phyloP scores from a whole-genome alignment of 768 basidiomycete genomes.

The Mycena capillaripes region DNA sequence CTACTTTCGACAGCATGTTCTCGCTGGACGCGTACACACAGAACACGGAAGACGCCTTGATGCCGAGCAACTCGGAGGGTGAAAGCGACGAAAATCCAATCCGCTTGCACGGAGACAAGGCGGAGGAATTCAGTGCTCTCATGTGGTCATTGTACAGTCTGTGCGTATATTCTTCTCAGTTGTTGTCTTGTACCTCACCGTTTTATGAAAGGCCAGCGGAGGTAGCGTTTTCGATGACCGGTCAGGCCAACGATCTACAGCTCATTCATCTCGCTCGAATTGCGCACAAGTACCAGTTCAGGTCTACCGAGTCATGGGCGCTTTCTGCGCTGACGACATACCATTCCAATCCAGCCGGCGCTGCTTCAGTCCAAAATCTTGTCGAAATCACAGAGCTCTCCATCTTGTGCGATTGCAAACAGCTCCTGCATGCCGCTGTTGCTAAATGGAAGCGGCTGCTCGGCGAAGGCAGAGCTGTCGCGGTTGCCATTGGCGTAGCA shows the following conservation, averaged over 20 bases:
- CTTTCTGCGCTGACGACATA: slow-evolving; percentile 55
- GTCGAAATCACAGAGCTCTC: slow-evolving; percentile 66
- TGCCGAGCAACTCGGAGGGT: slow-evolving; percentile 53
- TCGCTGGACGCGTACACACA: slow-evolving; percentile 52
- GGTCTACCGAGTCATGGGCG: slow-evolving; percentile 64
- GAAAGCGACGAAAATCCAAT: slow-evolving; percentile 66
- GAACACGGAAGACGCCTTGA: slow-evolving; percentile 38
- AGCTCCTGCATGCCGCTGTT: slow-evolving; percentile 58
- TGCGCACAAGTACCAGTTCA: slow-evolving; percentile 71
- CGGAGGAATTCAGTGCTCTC: slow-evolving; percentile 64
- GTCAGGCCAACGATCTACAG: slow-evolving; percentile 55
- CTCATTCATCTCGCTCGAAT: slow-evolving; percentile 64
- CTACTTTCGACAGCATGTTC: slow-evolving; percentile 64
- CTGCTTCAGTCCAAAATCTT: slow-evolving; percentile 51
- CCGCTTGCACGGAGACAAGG: slow-evolving; percentile 61
- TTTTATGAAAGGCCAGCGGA: slow-evolving; percentile 57
- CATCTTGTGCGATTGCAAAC: slow-evolving; percentile 61
- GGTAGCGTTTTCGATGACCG: slow-evolving; percentile 54
- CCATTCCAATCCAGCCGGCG: slow-evolving; percentile 47
- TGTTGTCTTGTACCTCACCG: neutral
- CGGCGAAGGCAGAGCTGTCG: slow-evolving; percentile 58
- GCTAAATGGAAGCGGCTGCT: slow-evolving; percentile 64
- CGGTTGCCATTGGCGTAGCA: slow-evolving; percentile 59
- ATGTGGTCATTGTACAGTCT: slow-evolving; percentile 67
- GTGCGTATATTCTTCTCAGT: slow-evolving; percentile 49